phyloP scores from a whole-genome alignment of 2,329 filamentous ascomycete genomes.

The Venturiaceae sp. region DNA sequence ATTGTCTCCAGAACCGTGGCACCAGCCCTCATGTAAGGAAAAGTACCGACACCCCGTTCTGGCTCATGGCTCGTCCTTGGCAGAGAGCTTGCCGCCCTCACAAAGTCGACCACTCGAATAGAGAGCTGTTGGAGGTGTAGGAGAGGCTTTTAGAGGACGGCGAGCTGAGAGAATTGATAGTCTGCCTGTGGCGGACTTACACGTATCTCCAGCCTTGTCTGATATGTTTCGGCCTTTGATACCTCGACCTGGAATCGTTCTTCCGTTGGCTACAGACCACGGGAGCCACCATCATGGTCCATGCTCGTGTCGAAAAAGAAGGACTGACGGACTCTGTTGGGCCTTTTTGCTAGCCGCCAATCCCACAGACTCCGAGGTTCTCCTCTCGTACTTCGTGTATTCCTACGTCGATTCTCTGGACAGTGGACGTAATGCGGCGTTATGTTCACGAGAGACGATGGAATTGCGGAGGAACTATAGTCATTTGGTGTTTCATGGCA shows the following conservation, averaged over 20 bases:
- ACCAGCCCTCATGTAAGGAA: conserved; percentile 1
- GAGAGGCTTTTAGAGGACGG: neutral
- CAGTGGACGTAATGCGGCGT: neutral
- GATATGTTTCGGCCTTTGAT: neutral
- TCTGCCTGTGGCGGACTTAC: neutral
- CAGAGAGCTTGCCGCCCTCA: neutral
- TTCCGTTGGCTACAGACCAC: neutral
- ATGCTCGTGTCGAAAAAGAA: neutral
- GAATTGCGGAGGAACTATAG: neutral
- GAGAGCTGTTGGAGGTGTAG: neutral
- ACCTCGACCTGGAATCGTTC: neutral
- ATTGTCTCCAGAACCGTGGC: conserved; percentile 3
- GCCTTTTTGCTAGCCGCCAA: neutral
- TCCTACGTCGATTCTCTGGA: neutral
- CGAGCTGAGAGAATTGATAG: neutral
- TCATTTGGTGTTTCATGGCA: conserved; percentile 1
- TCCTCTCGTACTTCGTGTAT: neutral
- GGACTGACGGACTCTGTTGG: neutral
- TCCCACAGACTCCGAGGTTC: neutral
- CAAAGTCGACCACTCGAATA: neutral
- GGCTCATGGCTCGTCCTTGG: neutral
- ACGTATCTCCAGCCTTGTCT: conserved; percentile 2
- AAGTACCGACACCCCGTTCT: conserved; percentile 1
- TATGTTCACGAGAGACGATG: neutral
- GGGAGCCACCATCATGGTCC: neutral